phyloP scores from a whole-genome alignment of 768 basidiomycete species.

The Xanthoconium stramineum region DNA sequence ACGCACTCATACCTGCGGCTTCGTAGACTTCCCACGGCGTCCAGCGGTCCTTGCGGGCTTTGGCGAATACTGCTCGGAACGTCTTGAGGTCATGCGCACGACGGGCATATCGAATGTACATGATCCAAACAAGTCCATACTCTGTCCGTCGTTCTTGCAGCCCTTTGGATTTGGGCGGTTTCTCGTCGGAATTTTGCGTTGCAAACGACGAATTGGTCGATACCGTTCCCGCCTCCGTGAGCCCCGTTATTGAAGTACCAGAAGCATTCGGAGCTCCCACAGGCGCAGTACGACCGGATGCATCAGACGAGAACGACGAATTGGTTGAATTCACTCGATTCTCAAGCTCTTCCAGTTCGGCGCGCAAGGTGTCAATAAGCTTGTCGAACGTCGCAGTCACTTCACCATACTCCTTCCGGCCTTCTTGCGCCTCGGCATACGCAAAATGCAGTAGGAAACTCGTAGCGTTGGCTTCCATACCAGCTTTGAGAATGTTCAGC shows the following conservation, averaged over 20 bases:
- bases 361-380: conserved; percentile 64
- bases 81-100: conserved; percentile 85
- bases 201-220: conserved; percentile 47
- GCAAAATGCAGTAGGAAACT: conserved; percentile 93
- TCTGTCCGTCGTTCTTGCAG: conserved; percentile 56
- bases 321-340: conserved; percentile 37
- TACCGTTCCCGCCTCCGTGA: conserved; percentile 30
- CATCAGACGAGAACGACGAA: conserved; percentile 38
- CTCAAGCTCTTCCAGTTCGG: conserved; percentile 61
- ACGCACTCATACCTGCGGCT: conserved; percentile 62
- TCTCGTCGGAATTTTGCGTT: conserved; percentile 52
- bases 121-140: conserved; percentile 76
- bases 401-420: conserved; percentile 58
- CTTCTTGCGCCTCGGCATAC: conserved; percentile 71
- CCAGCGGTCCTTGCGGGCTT: conserved; percentile 74
- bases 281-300: conserved; percentile 25
- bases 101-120: conserved; percentile 91
- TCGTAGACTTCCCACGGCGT: conserved; percentile 92
- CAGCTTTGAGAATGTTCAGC: conserved; percentile 71
- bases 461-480: conserved; percentile 82
- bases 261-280: conserved; percentile 20
- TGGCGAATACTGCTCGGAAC: conserved; percentile 72
- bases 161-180: conserved; percentile 52
- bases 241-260: conserved; percentile 8
- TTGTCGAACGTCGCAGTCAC: conserved; percentile 71